Percentiles rank a stretch among this genome's conserved stretches.
These are phyloP conservation scores for Saccharum officinarum DNA, from an alignment of 176 grass and related monocot genomes.

Conservation along the genomic window DNA sequence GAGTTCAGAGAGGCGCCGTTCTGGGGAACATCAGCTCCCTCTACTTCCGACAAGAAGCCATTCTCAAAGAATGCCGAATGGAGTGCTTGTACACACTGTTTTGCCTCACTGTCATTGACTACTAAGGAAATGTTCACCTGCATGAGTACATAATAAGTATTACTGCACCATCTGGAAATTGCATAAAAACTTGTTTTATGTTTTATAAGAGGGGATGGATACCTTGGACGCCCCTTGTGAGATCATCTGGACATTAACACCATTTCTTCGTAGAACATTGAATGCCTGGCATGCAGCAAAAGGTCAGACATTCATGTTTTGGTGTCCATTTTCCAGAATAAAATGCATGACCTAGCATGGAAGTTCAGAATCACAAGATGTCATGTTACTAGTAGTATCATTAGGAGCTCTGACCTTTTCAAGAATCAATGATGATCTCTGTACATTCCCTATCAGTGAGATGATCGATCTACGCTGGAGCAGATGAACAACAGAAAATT, in stretches of 20 bases:
- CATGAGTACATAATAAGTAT: neutral
- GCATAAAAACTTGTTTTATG: neutral
- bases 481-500: conserved; percentile 87
- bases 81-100: conserved; percentile 75
- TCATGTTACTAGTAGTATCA: neutral
- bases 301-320: neutral
- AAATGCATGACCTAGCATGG: neutral
- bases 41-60: conserved; percentile 68
- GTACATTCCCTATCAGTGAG: conserved; percentile 88
- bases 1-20: conserved; percentile 32
- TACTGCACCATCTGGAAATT: neutral
- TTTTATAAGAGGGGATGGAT: neutral
- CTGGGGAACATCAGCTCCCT: conserved; percentile 38
- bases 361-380: neutral
- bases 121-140: conserved; percentile 89
- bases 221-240: conserved; percentile 99
- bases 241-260: conserved; percentile 98
- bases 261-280: conserved; percentile 72
- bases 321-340: neutral
- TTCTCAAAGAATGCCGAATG: conserved; percentile 89
- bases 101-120: conserved; percentile 83
- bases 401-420: conserved; percentile 59
- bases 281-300: conserved; percentile 58
- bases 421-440: conserved; percentile 85
- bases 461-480: conserved; percentile 85